Evolutionary conservation across 495 filamentous ascomycete species (phyloP).

Genomic region (Lasiosphaeris hirsuta): DNA sequence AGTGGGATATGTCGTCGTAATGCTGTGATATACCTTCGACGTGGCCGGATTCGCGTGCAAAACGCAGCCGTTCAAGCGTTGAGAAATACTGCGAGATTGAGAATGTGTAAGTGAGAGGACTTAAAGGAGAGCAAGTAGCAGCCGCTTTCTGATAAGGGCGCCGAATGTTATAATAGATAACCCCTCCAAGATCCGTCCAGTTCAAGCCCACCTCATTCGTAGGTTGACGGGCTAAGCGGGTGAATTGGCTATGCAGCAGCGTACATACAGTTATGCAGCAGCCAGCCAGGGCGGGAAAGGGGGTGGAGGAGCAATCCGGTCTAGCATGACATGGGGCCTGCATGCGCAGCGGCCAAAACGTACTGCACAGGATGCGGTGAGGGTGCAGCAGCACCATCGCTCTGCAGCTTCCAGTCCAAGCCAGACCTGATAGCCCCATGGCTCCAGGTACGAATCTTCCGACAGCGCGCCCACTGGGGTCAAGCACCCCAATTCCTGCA

Average conservation of each 20-base stretch:
- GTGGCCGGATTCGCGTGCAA: slow-evolving; percentile 50
- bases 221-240: slow-evolving; percentile 20
- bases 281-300: slow-evolving; percentile 19
- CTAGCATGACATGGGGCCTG: slow-evolving; percentile 26
- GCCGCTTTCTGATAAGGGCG: slow-evolving; percentile 2
- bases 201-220: slow-evolving; percentile 12
- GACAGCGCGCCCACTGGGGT: no score
- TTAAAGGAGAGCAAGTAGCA: neutral
- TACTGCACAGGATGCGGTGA: slow-evolving; percentile 12
- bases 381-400: slow-evolving; percentile 13
- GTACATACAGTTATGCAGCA: slow-evolving; percentile 5
- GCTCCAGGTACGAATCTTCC: slow-evolving; percentile 9
- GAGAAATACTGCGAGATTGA: slow-evolving; percentile 57
- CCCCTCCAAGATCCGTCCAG: slow-evolving; percentile 4
- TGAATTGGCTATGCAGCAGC: slow-evolving; percentile 26
- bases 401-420: slow-evolving; percentile 6
- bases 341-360: slow-evolving; percentile 27
- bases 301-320: slow-evolving; percentile 16
- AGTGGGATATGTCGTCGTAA: slow-evolving; percentile 42
- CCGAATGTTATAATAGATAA: slow-evolving; percentile 1
- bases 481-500: no score
- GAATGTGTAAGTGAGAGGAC: slow-evolving; percentile 4
- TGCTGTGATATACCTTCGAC: slow-evolving; percentile 39
- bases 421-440: slow-evolving; percentile 6
- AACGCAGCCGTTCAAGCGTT: slow-evolving; percentile 59